phyloP scores from a whole-genome alignment of 2,329 filamentous ascomycete genomes.

The Talaromyces pinophilus region DNA sequence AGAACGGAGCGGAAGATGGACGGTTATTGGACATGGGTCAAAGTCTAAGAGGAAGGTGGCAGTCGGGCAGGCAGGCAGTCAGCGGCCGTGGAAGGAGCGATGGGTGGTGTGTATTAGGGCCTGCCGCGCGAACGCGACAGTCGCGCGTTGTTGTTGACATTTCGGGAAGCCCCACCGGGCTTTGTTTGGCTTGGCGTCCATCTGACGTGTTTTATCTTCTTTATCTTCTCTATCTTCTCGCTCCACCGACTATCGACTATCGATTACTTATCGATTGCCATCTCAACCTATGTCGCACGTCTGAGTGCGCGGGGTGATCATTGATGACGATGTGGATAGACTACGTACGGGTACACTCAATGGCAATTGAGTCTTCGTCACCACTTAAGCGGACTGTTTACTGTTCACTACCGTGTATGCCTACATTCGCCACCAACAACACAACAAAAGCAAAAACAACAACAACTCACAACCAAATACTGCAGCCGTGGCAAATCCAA shows the following conservation, averaged over 20 bases:
- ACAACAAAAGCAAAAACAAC: background rate
- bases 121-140: slow-evolving; percentile 3
- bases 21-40: slow-evolving; percentile 1
- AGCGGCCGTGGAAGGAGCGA: background rate
- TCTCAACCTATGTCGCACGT: background rate
- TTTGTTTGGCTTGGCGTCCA: slow-evolving; percentile 9
- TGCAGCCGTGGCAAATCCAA: slow-evolving; percentile 6
- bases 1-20: slow-evolving; percentile 6
- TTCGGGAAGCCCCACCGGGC: slow-evolving; percentile 13
- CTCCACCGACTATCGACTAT: slow-evolving; percentile 12
- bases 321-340: background rate
- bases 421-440: background rate
- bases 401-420: background rate
- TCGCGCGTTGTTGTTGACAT: slow-evolving; percentile 21
- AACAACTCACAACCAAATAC: background rate
- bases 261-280: slow-evolving; percentile 13
- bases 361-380: background rate
- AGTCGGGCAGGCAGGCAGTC: background rate
- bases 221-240: slow-evolving; percentile 3
- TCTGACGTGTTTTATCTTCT: slow-evolving; percentile 17
- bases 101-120: background rate
- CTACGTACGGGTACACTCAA: background rate
- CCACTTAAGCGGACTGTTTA: background rate
- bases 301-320: background rate
- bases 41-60: slow-evolving; percentile 10